Base-by-base conservation (phyloP, 495 filamentous ascomycete species). In the Staphylotrichum tortipilum region DNA sequence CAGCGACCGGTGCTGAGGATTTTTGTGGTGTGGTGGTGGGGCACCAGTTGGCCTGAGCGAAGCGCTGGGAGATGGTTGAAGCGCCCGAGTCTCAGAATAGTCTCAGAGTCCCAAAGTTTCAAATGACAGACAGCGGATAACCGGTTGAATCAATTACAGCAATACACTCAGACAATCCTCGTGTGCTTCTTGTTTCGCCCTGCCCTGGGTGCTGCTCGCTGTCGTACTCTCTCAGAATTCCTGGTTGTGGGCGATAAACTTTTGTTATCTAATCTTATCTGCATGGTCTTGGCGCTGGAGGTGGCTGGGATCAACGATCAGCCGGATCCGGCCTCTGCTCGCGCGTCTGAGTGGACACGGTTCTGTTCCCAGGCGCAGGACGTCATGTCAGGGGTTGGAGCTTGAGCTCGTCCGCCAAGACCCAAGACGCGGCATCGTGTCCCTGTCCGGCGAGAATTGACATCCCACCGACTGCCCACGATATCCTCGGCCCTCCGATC, bases 241-340 rank as follows among this genome's bases (percentile, higher is more conserved):
- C 3, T n/a, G 3, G 1, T n/a, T 44, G 48, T 50, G 47, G 22
- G 46, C 23, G 45, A 40, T 49, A 45, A 54, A 47, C 4, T 24
- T 5, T 18, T 33, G 4, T 26, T 42, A 4, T 24, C 22, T 24
- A 26, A 34, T 19, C 18, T 35, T n/a, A n/a, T n/a, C n/a, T n/a
- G n/a, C n/a, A n/a, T n/a, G n/a, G n/a, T n/a, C n/a, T n/a, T n/a
- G n/a, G n/a, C n/a, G n/a, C n/a, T n/a, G n/a, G n/a, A n/a, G n/a
- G n/a, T n/a, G n/a, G 28, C 42, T 40, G 30, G 47, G 43, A 43
- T 41, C 40, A 44, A 48, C 18, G 19, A 58, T 49, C 14, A 22
- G 24, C 52, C 56, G 50, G 41, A 34, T 35, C 26, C 44, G 48
- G 35, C 3, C 37, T 33, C 33, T 23, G 10, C 30, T 24, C 9